Evolutionary conservation across 1,139 yeast genomes (phyloP), one percentile per base, ranked within the genome.

Genomic region (Candida sp.): DNA sequence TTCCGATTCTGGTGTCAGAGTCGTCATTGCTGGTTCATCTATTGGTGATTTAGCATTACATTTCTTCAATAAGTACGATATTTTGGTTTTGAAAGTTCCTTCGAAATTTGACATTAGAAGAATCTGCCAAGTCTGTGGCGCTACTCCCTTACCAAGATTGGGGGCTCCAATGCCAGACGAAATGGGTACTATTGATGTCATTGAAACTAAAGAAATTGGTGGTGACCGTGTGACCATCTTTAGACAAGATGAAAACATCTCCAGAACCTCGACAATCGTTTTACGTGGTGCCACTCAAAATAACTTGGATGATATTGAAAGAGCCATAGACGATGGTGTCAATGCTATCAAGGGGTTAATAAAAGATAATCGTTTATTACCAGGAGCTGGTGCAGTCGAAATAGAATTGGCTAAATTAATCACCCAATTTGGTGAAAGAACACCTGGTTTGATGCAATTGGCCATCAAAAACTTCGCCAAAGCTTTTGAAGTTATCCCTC

Each of bases 321-420:
- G 99, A 59, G 96, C 98, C 43, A 89, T 93, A 51, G 98, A 93
- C 62, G 99, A 93, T 59, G 97, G 98, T 59, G 97, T 95, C 38
- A 82, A 88, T 50, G 89, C 95, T 25, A 82, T 93, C 55, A 95
- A 93, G 68, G 95, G 97, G 1, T 75, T 93, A 51, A 75, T 91
- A 53, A 87, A 86, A 63, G 93, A 86, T 60, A 73, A 79, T 48
- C 79, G 90, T 52, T 76, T 93, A 53, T 77, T 93, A 50, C 93
- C 98, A 9, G 99, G 99, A 50, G 99, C 99, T 0, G 99, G 99
- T 56, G 93, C 97, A 15, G 77, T 87, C n/a, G 99, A 93, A 68
- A 86, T 89, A 43, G 97, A 90, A 60, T 75, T 93, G 44, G 91
- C 90, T 43, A 80, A 86, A 52, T 77, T 84, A 58, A 76, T 91